Evolutionary conservation across 2,329 filamentous ascomycete genomes (phyloP).

Genomic region (Pestalotiopsis sp.): DNA sequence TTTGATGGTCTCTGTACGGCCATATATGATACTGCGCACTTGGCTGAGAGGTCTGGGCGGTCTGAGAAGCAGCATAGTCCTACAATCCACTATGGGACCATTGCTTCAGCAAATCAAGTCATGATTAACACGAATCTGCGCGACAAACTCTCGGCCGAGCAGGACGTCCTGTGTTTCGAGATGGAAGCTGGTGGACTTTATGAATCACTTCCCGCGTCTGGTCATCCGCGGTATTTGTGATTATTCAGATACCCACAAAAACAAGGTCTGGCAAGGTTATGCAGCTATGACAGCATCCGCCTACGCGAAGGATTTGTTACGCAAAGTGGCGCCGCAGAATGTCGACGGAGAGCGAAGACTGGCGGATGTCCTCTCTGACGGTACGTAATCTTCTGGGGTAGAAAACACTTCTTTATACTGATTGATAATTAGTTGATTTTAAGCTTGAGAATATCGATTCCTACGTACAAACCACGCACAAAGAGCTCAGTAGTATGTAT

Average conservation of each 20-base stretch:
- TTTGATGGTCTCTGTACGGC: too few species aligned
- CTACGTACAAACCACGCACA: neutral
- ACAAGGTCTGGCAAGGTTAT: constrained; percentile 25
- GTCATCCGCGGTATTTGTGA: constrained; percentile 27
- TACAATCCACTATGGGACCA: constrained; percentile 34
- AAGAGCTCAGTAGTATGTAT: neutral
- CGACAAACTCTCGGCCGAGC: constrained; percentile 22
- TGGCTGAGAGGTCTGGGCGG: neutral
- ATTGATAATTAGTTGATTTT: neutral
- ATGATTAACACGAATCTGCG: constrained; percentile 29
- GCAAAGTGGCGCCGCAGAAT: constrained; percentile 11
- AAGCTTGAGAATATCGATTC: neutral
- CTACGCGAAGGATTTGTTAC: constrained; percentile 22
- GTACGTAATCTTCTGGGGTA: neutral
- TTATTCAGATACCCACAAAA: constrained; percentile 31
- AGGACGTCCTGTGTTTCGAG: constrained; percentile 28
- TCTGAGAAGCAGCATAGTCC: constrained; percentile 20
- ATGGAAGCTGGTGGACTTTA: constrained; percentile 17
- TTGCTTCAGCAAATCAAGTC: constrained; percentile 34
- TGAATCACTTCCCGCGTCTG: constrained; percentile 9
- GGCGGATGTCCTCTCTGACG: constrained; percentile 10
- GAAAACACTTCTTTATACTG: neutral
- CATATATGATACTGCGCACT: too few species aligned
- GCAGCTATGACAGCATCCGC: constrained; percentile 27
- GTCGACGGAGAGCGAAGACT: constrained; percentile 9